These are phyloP conservation scores for Fusarium sp. DNA, from an alignment of 2,329 filamentous ascomycete species.

Conservation along the genomic window DNA sequence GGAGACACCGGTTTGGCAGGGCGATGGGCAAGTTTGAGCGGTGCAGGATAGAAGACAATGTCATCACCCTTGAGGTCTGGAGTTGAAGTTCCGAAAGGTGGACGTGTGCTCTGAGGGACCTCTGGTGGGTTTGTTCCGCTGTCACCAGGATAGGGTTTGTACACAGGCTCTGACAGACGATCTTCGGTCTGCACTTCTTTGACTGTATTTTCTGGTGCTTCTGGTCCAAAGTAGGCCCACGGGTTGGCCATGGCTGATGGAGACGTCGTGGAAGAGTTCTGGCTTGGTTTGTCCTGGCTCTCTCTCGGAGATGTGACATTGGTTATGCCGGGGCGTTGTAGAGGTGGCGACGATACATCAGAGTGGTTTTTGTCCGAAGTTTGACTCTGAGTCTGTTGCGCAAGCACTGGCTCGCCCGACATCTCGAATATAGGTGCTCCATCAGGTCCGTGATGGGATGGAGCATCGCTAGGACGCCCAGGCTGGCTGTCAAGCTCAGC, in stretches of 20 bases:
- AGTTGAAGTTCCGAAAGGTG: slow-evolving; percentile 20
- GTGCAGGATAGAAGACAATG: slow-evolving; percentile 44
- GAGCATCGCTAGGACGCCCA: slow-evolving; percentile 24
- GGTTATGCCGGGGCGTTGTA: slow-evolving; percentile 36
- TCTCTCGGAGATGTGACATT: slow-evolving; percentile 6
- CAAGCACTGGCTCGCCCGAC: slow-evolving; percentile 44
- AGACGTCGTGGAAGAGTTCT: not conserved
- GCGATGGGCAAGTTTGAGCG: slow-evolving; percentile 45
- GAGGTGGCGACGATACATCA: slow-evolving; percentile 49
- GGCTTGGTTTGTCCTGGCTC: slow-evolving; percentile 13
- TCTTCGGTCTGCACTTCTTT: slow-evolving; percentile 8
- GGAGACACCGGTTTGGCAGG: slow-evolving; percentile 38
- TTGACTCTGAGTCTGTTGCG: not conserved
- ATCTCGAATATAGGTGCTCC: slow-evolving; percentile 50
- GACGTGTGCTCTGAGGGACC: slow-evolving; percentile 33
- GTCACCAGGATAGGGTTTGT: slow-evolving; percentile 35
- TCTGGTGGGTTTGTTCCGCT: slow-evolving; percentile 16
- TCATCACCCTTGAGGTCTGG: slow-evolving; percentile 20
- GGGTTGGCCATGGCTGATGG: slow-evolving; percentile 46
- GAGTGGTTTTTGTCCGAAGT: slow-evolving; percentile 4
- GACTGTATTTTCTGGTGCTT: slow-evolving; percentile 12
- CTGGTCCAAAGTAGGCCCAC: slow-evolving; percentile 51
- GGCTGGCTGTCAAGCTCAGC: slow-evolving; percentile 49
- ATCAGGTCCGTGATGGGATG: slow-evolving; percentile 33
- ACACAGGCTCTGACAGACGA: slow-evolving; percentile 21